These are phyloP conservation scores for Alternaria postmessia DNA, from an alignment of 2,329 filamentous ascomycete species.

Conservation along the genomic window DNA sequence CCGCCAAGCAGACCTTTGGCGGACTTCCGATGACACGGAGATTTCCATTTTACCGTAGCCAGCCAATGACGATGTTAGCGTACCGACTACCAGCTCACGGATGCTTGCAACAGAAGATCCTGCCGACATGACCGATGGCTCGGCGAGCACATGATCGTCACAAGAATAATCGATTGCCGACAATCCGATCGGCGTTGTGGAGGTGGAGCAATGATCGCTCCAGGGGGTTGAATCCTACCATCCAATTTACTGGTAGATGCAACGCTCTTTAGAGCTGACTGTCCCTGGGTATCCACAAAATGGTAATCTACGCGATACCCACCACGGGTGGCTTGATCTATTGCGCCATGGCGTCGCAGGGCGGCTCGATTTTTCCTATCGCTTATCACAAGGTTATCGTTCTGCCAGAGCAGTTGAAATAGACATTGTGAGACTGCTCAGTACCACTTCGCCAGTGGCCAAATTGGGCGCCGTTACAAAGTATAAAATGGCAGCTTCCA, in stretches of 20 bases:
- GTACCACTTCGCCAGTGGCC: neutral
- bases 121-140: neutral
- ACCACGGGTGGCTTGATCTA: no score
- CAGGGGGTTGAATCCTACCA: neutral
- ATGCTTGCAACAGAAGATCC: neutral
- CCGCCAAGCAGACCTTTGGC: neutral
- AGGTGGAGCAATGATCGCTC: slow-evolving; percentile 3
- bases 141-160: neutral
- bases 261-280: neutral
- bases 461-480: neutral
- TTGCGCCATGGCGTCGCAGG: no score
- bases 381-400: neutral
- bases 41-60: neutral
- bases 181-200: neutral
- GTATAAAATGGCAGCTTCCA: neutral
- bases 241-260: neutral
- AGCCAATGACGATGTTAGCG: neutral
- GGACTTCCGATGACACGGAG: neutral
- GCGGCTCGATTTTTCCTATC: neutral
- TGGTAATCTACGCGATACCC: no score
- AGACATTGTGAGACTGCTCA: neutral
- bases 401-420: neutral
- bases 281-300: no score
- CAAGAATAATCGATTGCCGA: neutral
- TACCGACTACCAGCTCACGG: neutral